Evolutionary conservation across 2,329 filamentous ascomycete genomes (phyloP), one percentile per base, ranked within the genome.

Genomic region (Orbilia ellipsospora): DNA sequence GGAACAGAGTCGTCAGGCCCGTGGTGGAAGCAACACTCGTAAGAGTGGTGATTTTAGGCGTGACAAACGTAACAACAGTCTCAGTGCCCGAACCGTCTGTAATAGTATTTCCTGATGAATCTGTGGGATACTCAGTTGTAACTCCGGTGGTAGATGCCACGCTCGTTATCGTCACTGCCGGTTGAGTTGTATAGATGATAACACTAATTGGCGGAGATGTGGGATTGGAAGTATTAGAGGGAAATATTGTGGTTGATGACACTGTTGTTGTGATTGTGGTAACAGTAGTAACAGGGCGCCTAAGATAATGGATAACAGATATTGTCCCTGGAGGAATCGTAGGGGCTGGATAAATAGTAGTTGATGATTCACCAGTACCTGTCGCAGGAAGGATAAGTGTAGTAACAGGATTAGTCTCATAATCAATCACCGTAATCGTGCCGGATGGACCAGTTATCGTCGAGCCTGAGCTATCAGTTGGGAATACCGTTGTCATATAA

Each of bases 271-370:
- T 44, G 12, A 59, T 23, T 7, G 28, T 3, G 4, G 31, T 59
- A n/a, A 40, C 36, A 20, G 55, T 16, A 4, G 31, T 59, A n/a
- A 40, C 36, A 20, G 55, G 55, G 18, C 55, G 55, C 10, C 10
- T 4, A 59, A 42, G 26, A 44, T 40, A 59, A 10, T 16, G 10
- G 12, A 59, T 40, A 3, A 59, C 55, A 18, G 55, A 59, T 15
- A 59, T 42, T 42, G 55, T 59, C 2, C 55, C 55, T 16, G 55
- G 26, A 18, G 55, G 55, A 20, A 40, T 40, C 2, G 55, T 59
- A 1, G 55, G 16, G 2, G 13, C 26, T 18, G 55, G 55, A 44
- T n/a, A 42, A 4, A 59, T 42, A 2, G 55, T 59, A 5, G 55
- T 59, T 8, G 55, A 15, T 6, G 26, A 59, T 16, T 36, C 26